Conservation (phyloP, 2,329 filamentous ascomycete genomes). For the Pseudopithomyces chartarum region DNA sequence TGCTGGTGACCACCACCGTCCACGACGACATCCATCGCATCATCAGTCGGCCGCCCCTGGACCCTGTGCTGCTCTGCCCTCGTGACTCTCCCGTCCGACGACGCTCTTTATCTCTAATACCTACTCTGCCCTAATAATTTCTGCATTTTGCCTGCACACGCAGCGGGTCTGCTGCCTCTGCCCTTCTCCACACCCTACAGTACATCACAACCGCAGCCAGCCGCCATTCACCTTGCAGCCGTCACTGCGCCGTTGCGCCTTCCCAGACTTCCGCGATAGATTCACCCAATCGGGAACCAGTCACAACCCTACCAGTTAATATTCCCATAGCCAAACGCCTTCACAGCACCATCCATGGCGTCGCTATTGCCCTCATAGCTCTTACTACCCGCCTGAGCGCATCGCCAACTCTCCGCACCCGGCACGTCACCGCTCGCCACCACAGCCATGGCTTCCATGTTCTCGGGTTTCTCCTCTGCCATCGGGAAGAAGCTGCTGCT, state of each 20-base stretch:
- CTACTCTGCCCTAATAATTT: neutral
- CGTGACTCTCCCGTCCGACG: neutral
- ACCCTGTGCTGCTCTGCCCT: neutral
- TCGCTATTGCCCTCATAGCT: slow-evolving; percentile 30
- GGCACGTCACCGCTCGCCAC: slow-evolving; percentile 10
- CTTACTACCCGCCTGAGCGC: slow-evolving; percentile 22
- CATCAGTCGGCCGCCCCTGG: slow-evolving; percentile 16
- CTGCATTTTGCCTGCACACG: neutral
- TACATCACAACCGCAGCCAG: slow-evolving; percentile 3
- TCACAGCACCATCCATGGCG: slow-evolving; percentile 34
- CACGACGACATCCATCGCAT: slow-evolving; percentile 20
- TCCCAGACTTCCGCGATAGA: neutral
- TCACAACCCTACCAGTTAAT: neutral
- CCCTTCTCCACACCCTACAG: slow-evolving; percentile 16
- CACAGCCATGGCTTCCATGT: slow-evolving; percentile 61
- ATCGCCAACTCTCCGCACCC: slow-evolving; percentile 9
- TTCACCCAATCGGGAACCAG: no score
- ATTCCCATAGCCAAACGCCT: neutral
- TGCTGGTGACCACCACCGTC: slow-evolving; percentile 8
- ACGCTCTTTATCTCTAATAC: neutral
- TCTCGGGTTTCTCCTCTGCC: slow-evolving; percentile 71
- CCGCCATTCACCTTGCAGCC: neutral
- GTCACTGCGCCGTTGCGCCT: neutral
- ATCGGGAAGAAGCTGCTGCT: slow-evolving; percentile 87
- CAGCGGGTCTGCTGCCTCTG: slow-evolving; percentile 12